These are phyloP conservation scores for Fraxinus floribunda DNA, from an alignment of 305 asterid species.

Conservation along the genomic window DNA sequence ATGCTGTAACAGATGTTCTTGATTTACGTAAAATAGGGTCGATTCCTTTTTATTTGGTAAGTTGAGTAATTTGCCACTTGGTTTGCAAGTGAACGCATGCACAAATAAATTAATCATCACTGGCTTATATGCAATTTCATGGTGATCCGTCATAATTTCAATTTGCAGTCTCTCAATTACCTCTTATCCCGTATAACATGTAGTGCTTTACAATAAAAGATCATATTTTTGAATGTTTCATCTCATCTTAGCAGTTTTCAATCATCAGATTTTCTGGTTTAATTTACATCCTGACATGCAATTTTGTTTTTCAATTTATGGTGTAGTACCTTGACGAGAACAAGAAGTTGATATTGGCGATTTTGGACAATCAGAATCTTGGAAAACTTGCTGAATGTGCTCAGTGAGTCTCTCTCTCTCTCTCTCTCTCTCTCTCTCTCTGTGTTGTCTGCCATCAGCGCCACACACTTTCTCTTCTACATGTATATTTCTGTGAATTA, in stretches of 20 bases:
- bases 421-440: slow-evolving; percentile 4
- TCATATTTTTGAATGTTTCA: neutral
- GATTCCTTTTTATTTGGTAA: neutral
- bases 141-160: neutral
- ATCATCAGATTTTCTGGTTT: neutral
- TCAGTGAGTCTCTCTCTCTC: slow-evolving; percentile 43
- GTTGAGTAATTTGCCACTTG: neutral
- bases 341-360: slow-evolving; percentile 87
- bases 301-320: slow-evolving; percentile 21
- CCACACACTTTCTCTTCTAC: neutral
- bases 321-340: slow-evolving; percentile 92
- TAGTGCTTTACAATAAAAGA: neutral
- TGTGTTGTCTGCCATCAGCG: slow-evolving; percentile 22
- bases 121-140: neutral
- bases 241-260: neutral
- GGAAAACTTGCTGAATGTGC: slow-evolving; percentile 74
- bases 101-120: neutral
- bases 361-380: slow-evolving; percentile 83
- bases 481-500: neutral
- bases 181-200: neutral
- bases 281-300: slow-evolving; percentile 16
- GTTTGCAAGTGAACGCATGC: neutral
- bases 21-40: neutral
- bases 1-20: neutral
- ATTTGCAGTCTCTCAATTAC: neutral